Conservation (phyloP, 345 rosid genomes). For the Eucalyptus rudis region DNA sequence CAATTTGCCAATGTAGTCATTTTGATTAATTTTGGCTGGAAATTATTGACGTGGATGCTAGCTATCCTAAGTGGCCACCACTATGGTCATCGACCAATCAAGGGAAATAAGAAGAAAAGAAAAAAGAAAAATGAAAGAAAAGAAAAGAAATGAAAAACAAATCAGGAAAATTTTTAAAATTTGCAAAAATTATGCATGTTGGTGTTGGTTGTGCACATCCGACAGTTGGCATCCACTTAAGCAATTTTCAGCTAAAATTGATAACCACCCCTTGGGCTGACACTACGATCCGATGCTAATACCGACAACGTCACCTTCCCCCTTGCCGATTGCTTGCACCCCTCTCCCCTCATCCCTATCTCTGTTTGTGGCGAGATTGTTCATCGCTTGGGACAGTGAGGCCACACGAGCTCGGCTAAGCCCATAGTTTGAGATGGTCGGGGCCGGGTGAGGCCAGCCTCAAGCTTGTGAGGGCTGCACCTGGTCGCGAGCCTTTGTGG, state of each 20-base stretch:
- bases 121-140: background rate
- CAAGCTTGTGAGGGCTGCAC: background rate
- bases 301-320: background rate
- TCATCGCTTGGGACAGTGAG: background rate
- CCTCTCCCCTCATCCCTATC: background rate
- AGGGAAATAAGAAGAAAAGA: background rate
- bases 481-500: background rate
- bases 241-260: rapidly evolving
- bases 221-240: rapidly evolving
- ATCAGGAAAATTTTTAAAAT: rapidly evolving
- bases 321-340: background rate
- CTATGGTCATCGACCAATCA: rapidly evolving
- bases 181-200: background rate
- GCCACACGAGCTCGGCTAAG: background rate
- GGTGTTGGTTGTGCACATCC: rapidly evolving
- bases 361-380: background rate
- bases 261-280: background rate
- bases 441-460: background rate
- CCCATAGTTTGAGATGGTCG: background rate
- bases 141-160: background rate
- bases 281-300: background rate
- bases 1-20: background rate
- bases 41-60: background rate
- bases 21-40: rapidly evolving
- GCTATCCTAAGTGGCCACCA: background rate